Base-by-base conservation (phyloP, 2,329 filamentous ascomycete genomes). In the Amesomyces nigricolor region DNA sequence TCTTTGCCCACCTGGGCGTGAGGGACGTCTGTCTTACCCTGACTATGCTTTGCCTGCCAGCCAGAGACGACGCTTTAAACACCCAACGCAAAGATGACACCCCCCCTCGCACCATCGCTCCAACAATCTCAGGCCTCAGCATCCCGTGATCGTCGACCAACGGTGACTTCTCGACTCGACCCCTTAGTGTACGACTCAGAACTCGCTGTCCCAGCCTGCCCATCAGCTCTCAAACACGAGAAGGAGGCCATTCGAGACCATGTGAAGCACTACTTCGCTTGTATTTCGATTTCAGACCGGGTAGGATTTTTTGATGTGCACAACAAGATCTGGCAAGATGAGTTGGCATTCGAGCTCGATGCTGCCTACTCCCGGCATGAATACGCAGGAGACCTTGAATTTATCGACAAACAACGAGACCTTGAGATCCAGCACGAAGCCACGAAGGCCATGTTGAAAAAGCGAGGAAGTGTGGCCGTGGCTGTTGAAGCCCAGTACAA, bases 401-500 rank as follows among this genome's bases (percentile, higher is more conserved):
- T 7, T 32, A 42, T 43, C 16, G 10, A 1, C 16, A n/a, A 19
- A 2, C 39, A 32, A 2, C 39, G 9, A 7, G 8, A 43, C n/a
- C 0, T 7, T n/a, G 35, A 44, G 37, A n/a, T 35, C 7, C 17
- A 8, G 22, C n/a, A 47, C 22, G 37, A 46, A 35, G 40, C 44
- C 3, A 17, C 32, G 16, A 8, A n/a, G 7, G 26, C 22, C 4
- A 46, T 54, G n/a, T 29, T 35, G 14, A 57, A 49, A 10, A 60
- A 42, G 17, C 54, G 54, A 3, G 47, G 47, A 6, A 56, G 44
- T 14, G 26, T 55, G 2, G 56, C 56, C 6, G 53, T 58, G 35
- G 50, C 56, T 13, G 53, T 60, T 19, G 56, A 60, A n/a, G 56
- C 53, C 29, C 56, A 60, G 19, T 60, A 58, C 48, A 50, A 46